Base-by-base conservation (phyloP, 2,329 filamentous ascomycete species). In the Penicillium sp. region DNA sequence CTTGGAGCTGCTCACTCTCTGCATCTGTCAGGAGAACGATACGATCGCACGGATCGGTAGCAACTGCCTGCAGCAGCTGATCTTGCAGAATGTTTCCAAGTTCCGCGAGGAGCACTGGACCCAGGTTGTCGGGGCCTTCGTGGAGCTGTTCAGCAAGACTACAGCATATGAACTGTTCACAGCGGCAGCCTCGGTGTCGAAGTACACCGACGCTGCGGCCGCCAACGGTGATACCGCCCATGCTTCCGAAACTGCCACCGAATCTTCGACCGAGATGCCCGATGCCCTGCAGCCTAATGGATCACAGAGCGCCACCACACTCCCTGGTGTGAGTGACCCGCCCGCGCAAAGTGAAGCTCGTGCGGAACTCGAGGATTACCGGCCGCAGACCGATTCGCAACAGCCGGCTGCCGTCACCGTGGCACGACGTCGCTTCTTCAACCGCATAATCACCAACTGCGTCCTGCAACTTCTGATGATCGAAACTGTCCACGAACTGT, bases 381-480 rank as follows among this genome's bases (percentile, higher is more conserved):
- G 85, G 54, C 87, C 89, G 4, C 77, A 84, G 29, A 80, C 81
- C 20, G 82, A 79, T 44, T 75, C 89, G 11, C 89, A 94, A 66
- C 89, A 94, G 49, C 89, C 91, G 0, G 80, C 95, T 5, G 87
- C 94, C 1, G 91, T 99, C 4, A 97, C 93, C 1, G 89, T 89
- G 2, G 89, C 93, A 0, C 86, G 93, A 22, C 82, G 93, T 28
- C 86, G 90, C 42, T 96, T 96, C 75, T 98, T 98, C 78, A 98
- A 98, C 72, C 87, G 91, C 58, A 99, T 99, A 68, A 99, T 99
- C 69, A 96, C 91, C 11, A 91, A 94, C 57, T 99, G 93, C 66
- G 94, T 98, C 3, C 76, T 99, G 7, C 94, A 98, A 69, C 80
- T 98, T 2, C 82, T 99, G 54, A 98, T 98, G 89, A 98, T 98